Percentiles rank a stretch among this genome's conserved stretches.
Conservation (phyloP, 495 filamentous ascomycete genomes). For the Bathelium albidoporum region DNA sequence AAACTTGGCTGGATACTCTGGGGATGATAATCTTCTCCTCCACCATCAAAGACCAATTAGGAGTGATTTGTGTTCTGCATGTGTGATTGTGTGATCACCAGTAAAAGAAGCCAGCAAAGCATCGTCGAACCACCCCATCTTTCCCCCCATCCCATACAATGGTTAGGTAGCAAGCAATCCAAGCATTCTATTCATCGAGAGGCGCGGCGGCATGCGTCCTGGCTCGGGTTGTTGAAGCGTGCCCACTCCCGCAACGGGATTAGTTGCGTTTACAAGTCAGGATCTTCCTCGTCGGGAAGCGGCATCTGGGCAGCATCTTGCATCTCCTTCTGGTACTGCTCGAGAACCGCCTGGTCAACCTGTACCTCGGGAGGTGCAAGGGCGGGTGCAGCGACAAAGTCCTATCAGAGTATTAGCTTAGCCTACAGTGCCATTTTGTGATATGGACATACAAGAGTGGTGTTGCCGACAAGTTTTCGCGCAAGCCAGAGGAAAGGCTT, state of each 20-base stretch:
- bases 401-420: constrained; percentile 42
- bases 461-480: constrained; percentile 94
- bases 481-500: constrained; percentile 99
- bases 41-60: neutral
- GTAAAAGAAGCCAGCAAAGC: constrained; percentile 3
- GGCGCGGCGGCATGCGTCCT: too few species aligned
- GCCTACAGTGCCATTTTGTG: neutral
- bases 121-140: neutral
- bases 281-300: constrained; percentile 92
- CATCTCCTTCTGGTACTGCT: constrained; percentile 84
- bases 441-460: constrained; percentile 58
- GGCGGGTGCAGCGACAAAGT: constrained; percentile 92
- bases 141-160: neutral
- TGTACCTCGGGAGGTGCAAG: constrained; percentile 85
- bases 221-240: neutral
- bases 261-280: constrained; percentile 53
- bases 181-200: neutral
- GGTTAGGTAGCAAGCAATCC: neutral
- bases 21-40: neutral
- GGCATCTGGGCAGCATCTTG: constrained; percentile 66
- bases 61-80: neutral
- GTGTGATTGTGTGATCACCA: neutral
- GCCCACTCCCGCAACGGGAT: too few species aligned
- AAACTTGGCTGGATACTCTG: neutral
- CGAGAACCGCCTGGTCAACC: constrained; percentile 72